These are phyloP conservation scores for Annona cherimola DNA, from an alignment of 164 flowering plant genomes.

Conservation along the genomic window DNA sequence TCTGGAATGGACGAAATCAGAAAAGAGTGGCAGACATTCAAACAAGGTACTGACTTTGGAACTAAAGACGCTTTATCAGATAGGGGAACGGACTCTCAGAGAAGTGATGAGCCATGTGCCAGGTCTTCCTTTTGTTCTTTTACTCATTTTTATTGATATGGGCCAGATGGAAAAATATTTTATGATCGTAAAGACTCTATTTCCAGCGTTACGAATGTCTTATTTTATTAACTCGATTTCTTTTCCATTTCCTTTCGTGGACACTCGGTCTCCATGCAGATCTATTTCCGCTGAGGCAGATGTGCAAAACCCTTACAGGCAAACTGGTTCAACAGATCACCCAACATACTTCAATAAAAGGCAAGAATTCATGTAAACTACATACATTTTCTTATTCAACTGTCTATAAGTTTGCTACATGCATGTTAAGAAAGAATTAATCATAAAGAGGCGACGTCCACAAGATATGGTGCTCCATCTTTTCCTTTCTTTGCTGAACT, in stretches of 20 bases:
- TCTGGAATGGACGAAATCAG: constrained; percentile 17
- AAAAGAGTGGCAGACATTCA: constrained; percentile 14
- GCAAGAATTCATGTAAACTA: constrained; percentile 15
- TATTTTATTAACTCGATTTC: neutral
- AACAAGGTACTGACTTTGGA: constrained; percentile 20
- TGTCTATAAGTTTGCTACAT: too few relatives aligned
- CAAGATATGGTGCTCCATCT: neutral
- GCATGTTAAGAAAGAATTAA: neutral
- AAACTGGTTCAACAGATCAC: constrained; percentile 27
- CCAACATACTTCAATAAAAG: constrained; percentile 42
- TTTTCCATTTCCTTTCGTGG: neutral
- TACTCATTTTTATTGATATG: neutral
- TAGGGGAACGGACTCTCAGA: constrained; percentile 12
- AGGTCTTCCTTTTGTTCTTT: constrained; percentile 24
- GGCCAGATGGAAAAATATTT: too few relatives aligned
- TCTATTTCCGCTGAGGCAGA: constrained; percentile 28
- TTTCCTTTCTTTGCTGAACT: neutral
- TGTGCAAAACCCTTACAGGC: constrained; percentile 26
- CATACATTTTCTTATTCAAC: too few relatives aligned
- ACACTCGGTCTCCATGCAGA: constrained; percentile 24
- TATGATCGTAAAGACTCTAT: too few relatives aligned
- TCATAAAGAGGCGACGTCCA: neutral
- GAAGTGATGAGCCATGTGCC: constrained; percentile 24
- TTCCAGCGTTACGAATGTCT: neutral
- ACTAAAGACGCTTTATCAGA: constrained; percentile 23